These are phyloP conservation scores for Gossypium davidsonii DNA, from an alignment of 441 rosid genomes.

Conservation along the genomic window DNA sequence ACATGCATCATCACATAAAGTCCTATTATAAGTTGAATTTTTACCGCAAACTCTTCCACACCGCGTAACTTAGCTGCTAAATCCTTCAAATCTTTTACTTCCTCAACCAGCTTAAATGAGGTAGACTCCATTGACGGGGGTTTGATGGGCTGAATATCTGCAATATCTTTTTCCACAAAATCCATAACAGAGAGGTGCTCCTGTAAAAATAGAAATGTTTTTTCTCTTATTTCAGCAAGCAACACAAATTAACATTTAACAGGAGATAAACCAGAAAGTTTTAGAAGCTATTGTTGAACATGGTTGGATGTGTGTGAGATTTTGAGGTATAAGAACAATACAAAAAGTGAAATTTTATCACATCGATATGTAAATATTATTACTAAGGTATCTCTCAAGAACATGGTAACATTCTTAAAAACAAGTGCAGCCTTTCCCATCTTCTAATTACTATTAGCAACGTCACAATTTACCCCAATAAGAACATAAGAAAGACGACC, in stretches of 20 bases:
- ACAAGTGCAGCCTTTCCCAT: background rate
- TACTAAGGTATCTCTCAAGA: background rate
- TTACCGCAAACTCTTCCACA: slow-evolving; percentile 81
- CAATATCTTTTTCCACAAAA: slow-evolving; percentile 49
- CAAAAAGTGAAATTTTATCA: background rate
- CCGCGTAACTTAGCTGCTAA: slow-evolving; percentile 54
- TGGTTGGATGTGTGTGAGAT: background rate
- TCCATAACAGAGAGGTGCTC: slow-evolving; percentile 66
- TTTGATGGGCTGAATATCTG: slow-evolving; percentile 33
- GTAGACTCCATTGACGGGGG: slow-evolving; percentile 48
- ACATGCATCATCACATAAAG: background rate
- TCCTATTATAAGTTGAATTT: slow-evolving; percentile 9
- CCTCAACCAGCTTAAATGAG: slow-evolving; percentile 66
- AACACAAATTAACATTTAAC: slow-evolving; percentile 8
- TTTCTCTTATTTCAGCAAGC: slow-evolving; percentile 3
- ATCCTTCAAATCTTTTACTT: slow-evolving; percentile 70
- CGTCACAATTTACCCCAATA: background rate
- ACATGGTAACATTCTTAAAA: background rate
- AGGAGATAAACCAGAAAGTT: background rate
- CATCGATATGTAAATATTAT: background rate
- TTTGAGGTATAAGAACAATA: background rate
- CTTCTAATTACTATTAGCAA: background rate
- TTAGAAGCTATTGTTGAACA: slow-evolving; percentile 1
- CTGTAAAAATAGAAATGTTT: slow-evolving; percentile 25
- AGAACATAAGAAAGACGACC: background rate